Evolutionary conservation across 2,329 filamentous ascomycete species (phyloP).

Genomic region (Colletotrichum chrysophilum): DNA sequence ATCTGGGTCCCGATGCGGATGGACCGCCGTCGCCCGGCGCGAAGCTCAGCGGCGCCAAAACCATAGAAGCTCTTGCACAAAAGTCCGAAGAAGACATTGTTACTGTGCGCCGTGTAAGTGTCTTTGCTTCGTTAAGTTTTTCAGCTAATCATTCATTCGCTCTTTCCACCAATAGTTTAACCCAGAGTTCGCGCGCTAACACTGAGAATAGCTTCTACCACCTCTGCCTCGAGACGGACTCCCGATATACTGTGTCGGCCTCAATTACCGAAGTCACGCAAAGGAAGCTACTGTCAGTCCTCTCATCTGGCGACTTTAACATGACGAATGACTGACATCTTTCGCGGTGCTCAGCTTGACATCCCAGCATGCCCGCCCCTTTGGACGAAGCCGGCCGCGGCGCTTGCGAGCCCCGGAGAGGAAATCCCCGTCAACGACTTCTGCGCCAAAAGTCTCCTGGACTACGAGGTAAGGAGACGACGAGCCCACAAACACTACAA

Average conservation of each 20-base stretch:
- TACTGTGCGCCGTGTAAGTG: background rate
- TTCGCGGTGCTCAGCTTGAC: background rate
- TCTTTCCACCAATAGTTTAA: background rate
- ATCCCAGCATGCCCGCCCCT: background rate
- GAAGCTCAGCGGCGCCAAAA: background rate
- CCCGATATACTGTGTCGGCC: background rate
- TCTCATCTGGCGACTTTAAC: background rate
- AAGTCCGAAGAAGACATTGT: constrained; percentile 24
- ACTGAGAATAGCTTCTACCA: background rate
- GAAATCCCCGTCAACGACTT: background rate
- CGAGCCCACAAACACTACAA: accelerated
- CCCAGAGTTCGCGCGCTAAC: background rate
- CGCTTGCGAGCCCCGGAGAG: background rate
- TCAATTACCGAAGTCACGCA: background rate
- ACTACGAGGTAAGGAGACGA: background rate
- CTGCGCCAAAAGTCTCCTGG: background rate
- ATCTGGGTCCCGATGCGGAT: constrained; percentile 15
- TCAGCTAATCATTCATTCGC: background rate
- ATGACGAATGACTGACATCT: background rate
- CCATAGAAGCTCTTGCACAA: background rate
- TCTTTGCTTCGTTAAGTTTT: background rate
- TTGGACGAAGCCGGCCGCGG: background rate
- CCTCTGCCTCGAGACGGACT: background rate
- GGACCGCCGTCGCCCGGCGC: background rate
- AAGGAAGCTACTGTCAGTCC: background rate